Base-by-base conservation (phyloP, 2,329 filamentous ascomycete genomes). In the Arthrocladium fulminans region DNA sequence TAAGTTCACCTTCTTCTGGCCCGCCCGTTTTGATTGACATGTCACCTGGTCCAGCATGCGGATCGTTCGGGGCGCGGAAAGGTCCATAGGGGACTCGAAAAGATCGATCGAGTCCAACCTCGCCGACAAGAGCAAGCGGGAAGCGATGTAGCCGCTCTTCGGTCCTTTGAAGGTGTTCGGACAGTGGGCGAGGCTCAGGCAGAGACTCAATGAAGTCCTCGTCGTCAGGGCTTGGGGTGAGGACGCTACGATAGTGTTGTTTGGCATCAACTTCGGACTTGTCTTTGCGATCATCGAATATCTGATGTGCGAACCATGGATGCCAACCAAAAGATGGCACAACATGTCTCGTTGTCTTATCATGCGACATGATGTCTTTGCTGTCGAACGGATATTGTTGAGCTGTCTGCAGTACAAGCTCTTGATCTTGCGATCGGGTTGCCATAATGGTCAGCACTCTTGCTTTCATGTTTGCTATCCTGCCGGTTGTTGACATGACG, bases 291-390 rank as follows among this genome's bases (percentile, higher is more conserved):
- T 77, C 68, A 54, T 72, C 67, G 55, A 73, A 71, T 59, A 83
- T 73, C 51, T 80, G 76, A 59, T 83, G 73, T 0, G 79, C 77
- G 60, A 83, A 83, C 80, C 80, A 83, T 0, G 80, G 80, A 62
- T 83, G 80, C 80, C 80, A 83, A 30, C 80, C 80, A 60, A 83
- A 83, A 44, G 75, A 77, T 0, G 80, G 80, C 0, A 83, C 58
- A 22, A 83, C 65, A 49, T 43, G 60, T 40, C 8, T 27, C 24
- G 40, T 35, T n/a, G 50, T 48, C 20, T 25, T 54, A n/a, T 43
- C 46, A 17, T 48, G 45, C 42, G 51, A 32, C 10, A 45, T 32
- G 41, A 49, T 47, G 8, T 20, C 15, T 4, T 37, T 43, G 17
- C 41, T 30, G 9, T 49, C 20, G 17, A 52, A 12, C 15, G 47